phyloP scores from a whole-genome alignment of 2,329 filamentous ascomycete species.

The Gyromitra esculenta region DNA sequence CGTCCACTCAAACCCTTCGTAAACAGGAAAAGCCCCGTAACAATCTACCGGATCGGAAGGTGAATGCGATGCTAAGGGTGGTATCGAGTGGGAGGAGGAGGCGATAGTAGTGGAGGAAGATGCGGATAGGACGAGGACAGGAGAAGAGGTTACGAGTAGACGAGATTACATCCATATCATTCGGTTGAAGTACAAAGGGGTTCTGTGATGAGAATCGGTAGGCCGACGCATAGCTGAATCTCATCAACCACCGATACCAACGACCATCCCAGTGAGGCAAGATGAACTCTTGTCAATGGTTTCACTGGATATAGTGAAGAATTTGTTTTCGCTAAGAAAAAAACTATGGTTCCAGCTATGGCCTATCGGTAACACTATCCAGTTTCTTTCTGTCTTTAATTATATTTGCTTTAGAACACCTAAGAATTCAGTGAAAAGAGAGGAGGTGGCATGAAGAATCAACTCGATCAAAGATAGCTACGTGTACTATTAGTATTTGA shows the following conservation, averaged over 20 bases:
- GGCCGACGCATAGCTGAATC: not conserved
- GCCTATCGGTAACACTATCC: not conserved
- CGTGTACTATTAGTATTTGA: too few species aligned
- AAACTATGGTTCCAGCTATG: not conserved
- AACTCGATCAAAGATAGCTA: not conserved
- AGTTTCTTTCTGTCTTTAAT: not conserved
- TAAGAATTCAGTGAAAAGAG: not conserved
- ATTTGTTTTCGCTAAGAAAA: slow-evolving; percentile 16
- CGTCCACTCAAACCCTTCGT: not conserved
- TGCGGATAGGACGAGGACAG: too few species aligned
- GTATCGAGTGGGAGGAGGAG: not conserved
- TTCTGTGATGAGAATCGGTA: not conserved
- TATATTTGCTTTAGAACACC: not conserved
- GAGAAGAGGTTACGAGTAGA: not conserved
- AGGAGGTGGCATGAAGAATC: not conserved
- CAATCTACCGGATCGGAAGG: not conserved
- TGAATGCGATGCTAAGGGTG: not conserved
- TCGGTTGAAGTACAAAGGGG: not conserved
- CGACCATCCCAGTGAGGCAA: slow-evolving; percentile 4
- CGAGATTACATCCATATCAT: not conserved
- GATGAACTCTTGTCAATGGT: slow-evolving; percentile 1
- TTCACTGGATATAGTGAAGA: slow-evolving; percentile 11
- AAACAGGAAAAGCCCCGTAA: not conserved
- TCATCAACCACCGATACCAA: not conserved
- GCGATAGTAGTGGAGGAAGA: not conserved